phyloP scores from a whole-genome alignment of 1,284 basidiomycete species.

The Kalmanozyma brasiliensis region DNA sequence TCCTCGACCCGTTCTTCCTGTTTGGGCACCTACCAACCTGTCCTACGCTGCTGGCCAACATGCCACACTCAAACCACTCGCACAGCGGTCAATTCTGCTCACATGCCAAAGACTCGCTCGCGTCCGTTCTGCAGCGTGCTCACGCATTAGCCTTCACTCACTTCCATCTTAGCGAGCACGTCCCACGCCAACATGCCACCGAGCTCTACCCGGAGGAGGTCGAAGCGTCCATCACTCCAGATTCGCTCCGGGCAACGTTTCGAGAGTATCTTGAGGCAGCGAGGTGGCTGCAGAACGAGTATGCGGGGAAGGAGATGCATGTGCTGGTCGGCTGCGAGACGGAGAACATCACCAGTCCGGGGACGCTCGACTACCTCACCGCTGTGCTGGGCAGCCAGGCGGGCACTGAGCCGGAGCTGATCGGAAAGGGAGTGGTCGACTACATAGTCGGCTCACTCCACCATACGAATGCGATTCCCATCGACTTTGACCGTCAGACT shows the following conservation, averaged over 20 bases:
- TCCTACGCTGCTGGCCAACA: slow-evolving; percentile 61
- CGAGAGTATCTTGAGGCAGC: slow-evolving; percentile 79
- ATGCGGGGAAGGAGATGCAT: slow-evolving; percentile 70
- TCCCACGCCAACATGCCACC: slow-evolving; percentile 80
- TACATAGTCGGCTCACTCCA: slow-evolving; percentile 94
- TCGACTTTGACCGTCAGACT: slow-evolving; percentile 86
- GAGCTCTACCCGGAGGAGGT: slow-evolving; percentile 95
- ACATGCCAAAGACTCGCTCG: slow-evolving; percentile 82
- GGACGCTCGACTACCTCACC: slow-evolving; percentile 72
- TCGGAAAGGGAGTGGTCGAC: slow-evolving; percentile 73
- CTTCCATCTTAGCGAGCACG: slow-evolving; percentile 93
- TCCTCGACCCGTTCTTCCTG: too few relatives aligned
- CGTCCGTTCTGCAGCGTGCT: slow-evolving; percentile 82
- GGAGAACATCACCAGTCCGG: slow-evolving; percentile 81
- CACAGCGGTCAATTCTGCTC: slow-evolving; percentile 97
- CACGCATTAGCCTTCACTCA: slow-evolving; percentile 80
- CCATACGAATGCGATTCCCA: slow-evolving; percentile 86
- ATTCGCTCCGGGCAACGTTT: slow-evolving; percentile 74
- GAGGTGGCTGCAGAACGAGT: slow-evolving; percentile 74
- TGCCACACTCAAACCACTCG: slow-evolving; percentile 85
- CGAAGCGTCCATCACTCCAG: slow-evolving; percentile 69
- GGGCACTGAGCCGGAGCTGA: slow-evolving; percentile 14
- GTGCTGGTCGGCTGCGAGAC: slow-evolving; percentile 93
- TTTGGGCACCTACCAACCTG: background rate
- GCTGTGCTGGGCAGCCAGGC: slow-evolving; percentile 70